Base-by-base conservation (phyloP, 2,329 filamentous ascomycete genomes). In the Pseudogymnoascus sp. region DNA sequence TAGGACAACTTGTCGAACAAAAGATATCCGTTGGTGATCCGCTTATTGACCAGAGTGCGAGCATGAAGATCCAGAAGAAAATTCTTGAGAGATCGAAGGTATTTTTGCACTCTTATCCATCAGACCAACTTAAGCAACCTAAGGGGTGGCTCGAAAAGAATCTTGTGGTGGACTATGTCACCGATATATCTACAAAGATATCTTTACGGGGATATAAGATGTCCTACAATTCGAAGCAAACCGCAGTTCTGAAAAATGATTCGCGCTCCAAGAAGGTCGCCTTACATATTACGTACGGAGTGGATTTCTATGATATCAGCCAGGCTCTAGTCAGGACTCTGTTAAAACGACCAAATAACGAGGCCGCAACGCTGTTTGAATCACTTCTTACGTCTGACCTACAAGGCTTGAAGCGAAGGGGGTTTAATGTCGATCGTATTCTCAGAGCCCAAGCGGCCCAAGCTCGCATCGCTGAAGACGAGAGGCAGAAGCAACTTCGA, bases 371-470 rank as follows among this genome's bases (percentile, higher is more conserved):
- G 63, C 93, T 95, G 62, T 86, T 99, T 63, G 95, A 98, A 75
- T 93, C 91, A 61, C 89, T 99, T 66, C 78, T 99, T 38, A 93
- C 90, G 64, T 87, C 95, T 7, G 91, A 93, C 69, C 81, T 99
- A 24, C 84, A 89, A 56, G 88, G 93, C 61, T 78, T 99, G 41
- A 88, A 91, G 70, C 86, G 87, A 65, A 91, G 95, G 67, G 95
- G 95, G 1, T 98, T 97, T 79, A 98, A 99, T 68, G 95, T 99
- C 40, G 91, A 97, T 71, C 89, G 95, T 60, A 98, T 99, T 66
- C 81, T 99, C 22, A 86, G 91, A 38, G 89, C 89, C 62, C 96
- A 96, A 77, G 91, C 89, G 19, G 90, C 90, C 2, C 92, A 98
- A 74, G 90, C 91, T 5, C 85, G 90, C 61, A 87, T 98, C 67